Base-by-base conservation (phyloP, 768 basidiomycete species). In the Scleroderma citrinum region DNA sequence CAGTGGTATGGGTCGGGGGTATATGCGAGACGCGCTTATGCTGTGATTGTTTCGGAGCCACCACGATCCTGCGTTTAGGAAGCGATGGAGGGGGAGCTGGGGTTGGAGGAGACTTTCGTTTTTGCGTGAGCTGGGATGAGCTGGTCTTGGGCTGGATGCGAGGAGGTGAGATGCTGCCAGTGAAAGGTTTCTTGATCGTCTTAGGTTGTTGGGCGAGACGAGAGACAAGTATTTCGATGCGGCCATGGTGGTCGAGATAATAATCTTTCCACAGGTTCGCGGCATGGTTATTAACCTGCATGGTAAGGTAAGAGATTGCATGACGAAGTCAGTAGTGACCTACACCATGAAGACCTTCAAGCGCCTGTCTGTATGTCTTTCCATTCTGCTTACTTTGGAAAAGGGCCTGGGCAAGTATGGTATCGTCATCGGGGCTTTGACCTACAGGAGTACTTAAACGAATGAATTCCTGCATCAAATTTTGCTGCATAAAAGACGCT, bases 251-350 rank as follows among this genome's bases (percentile, higher is more conserved):
- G 49, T 87, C 84, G 14, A 89, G 72, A 56, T 84, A 89, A 59
- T 87, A 87, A 56, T 89, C 87, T 59, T 87, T 88, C 86, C 86
- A 89, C 20, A 84, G 65, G 60, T 73, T 81, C 32, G 83, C 76
- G 11, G 69, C 62, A 34, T 77, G 74, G 23, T 71, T 69, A 37
- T 77, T 73, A 41, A 71, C 63, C 74, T 75, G 30, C 47, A 42
- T 29, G 24, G 21, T 56, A 5, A 55, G 50, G 1, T 41, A 36
- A 50, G 30, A 53, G 13, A 23, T 20, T 26, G 48, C 29, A 31
- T 19, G 37, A 39, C 20, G 23, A 20, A n/a, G 19, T 37, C 7
- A 49, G 46, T 37, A 17, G 2, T 11, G 47, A 68, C 80, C 55
- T 60, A 85, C 85, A 29, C 81, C 80, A 57, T 87, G 83, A 16